Evolutionary conservation across 352 stramenopile species (phyloP).

Genomic region (Blastocystis sp.): DNA sequence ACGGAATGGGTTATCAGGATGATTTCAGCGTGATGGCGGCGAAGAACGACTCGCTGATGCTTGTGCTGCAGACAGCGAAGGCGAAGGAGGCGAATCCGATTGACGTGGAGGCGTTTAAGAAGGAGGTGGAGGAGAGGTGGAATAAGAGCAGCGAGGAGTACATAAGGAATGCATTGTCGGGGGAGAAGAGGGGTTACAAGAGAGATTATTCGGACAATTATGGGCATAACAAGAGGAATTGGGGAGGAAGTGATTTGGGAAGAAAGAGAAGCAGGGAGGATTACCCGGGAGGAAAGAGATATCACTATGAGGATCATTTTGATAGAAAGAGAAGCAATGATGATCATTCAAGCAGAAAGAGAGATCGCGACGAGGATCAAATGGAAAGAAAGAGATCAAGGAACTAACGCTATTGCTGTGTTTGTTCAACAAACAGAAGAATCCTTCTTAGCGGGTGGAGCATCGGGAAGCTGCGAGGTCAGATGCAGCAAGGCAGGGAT

Average conservation of each 20-base stretch:
- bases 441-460: background rate
- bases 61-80: slow-evolving; percentile 7
- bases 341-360: background rate
- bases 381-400: background rate
- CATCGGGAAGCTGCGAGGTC: background rate
- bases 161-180: background rate
- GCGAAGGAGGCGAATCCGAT: background rate
- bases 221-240: background rate
- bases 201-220: background rate
- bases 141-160: background rate
- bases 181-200: background rate
- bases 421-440: slow-evolving; percentile 14
- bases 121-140: background rate
- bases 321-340: background rate
- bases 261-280: background rate
- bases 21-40: slow-evolving; percentile 32
- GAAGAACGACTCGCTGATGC: slow-evolving; percentile 19
- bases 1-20: slow-evolving; percentile 40
- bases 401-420: background rate
- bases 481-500: background rate
- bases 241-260: background rate
- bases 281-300: background rate
- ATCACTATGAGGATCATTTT: background rate
- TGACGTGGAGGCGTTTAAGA: background rate
- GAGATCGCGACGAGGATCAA: background rate